Conservation (phyloP, 108 stramenopile genomes). For the Fragilariopsis cylindrus region DNA sequence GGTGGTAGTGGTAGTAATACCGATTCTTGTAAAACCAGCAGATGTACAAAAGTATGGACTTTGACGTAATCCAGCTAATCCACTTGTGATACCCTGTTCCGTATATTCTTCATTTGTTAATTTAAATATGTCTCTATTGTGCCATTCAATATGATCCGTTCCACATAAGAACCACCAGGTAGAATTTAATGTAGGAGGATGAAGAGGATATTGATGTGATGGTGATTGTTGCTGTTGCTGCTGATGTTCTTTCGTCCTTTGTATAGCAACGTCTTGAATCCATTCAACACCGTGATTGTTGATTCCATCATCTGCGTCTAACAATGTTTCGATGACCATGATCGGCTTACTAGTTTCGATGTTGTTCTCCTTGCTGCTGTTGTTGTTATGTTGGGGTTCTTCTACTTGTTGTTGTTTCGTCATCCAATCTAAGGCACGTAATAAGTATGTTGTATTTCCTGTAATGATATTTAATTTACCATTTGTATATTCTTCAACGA, state of each 20-base stretch:
- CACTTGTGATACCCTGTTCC: neutral
- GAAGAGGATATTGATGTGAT: neutral
- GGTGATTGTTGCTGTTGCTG: neutral
- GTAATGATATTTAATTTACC: neutral
- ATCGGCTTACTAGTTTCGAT: neutral
- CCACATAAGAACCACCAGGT: constrained; percentile 21
- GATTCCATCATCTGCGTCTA: constrained; percentile 20
- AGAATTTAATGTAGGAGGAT: neutral
- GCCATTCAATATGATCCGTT: constrained; percentile 23
- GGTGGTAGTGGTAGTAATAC: neutral
- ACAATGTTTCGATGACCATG: constrained; percentile 11
- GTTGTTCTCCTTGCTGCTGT: neutral
- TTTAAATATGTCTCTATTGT: constrained; percentile 11
- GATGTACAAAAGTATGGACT: constrained; percentile 19
- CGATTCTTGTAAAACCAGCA: constrained; percentile 15
- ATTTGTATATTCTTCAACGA: constrained; percentile 1
- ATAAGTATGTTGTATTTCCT: constrained; percentile 7
- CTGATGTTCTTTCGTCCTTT: constrained; percentile 1
- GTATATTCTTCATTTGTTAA: neutral
- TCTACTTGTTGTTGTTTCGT: neutral
- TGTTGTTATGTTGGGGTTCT: neutral
- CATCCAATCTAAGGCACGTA: neutral
- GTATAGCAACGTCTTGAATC: constrained; percentile 1
- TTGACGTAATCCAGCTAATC: constrained; percentile 5
- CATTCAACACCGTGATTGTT: constrained; percentile 19